Base-by-base conservation (phyloP, 2,329 filamentous ascomycete genomes). In the Penicillium sp. region DNA sequence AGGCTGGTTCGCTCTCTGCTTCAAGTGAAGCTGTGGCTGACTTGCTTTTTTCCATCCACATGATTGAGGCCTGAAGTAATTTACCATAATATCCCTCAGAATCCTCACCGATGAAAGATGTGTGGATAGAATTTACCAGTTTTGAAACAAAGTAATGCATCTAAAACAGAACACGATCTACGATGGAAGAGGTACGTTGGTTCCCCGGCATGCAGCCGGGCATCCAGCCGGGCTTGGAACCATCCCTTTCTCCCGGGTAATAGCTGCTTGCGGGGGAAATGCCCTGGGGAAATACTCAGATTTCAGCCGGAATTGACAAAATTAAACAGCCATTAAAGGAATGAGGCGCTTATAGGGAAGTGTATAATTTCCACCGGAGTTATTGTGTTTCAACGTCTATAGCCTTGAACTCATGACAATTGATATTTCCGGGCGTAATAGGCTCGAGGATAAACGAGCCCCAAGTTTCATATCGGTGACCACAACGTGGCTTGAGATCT, bases 121-220 rank as follows among this genome's bases (percentile, higher is more conserved):
- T 43, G 29, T 22, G 50, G n/a, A 38, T 39, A 44, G 24, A 44
- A n/a, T 11, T 26, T 35, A 20, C 31, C 38, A 43, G 26, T 49
- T 58, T 53, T 52, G 52, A 57, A 55, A 51, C 52, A 54, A 58
- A 61, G 52, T 50, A 42, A 61, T 66, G 62, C 61, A 57, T 29
- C 53, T 51, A 53, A 64, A 48, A 46, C 42, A 34, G 50, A 54
- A 47, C 5, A 45, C 48, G 50, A 59, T 61, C 50, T 50, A 65
- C 64, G 31, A 51, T 35, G 68, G 67, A 67, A 68, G 53, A 60
- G 56, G 58, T 46, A 52, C 16, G 35, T 38, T 58, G 50, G 60
- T 70, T 68, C 69, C 65, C 67, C 66, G 67, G 66, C 64, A 71
- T 69, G 67, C 59, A 52, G 59, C 47, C 56, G 48, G 55, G 47